These are phyloP conservation scores for Peronospora belbahrii DNA, from an alignment of 352 stramenopile species.

Conservation along the genomic window DNA sequence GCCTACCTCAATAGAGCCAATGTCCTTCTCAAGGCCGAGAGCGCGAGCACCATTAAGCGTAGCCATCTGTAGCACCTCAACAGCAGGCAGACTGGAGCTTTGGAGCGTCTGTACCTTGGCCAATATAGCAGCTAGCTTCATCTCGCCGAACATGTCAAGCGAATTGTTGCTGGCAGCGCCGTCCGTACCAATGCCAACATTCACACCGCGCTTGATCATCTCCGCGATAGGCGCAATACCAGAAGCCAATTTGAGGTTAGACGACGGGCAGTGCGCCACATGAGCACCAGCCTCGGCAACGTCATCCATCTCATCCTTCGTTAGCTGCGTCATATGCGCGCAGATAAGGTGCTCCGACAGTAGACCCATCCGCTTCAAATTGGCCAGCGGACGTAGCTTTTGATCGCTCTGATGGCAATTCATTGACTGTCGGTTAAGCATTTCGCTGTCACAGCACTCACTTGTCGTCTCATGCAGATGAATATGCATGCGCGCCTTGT, in stretches of 20 bases:
- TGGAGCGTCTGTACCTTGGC: constrained; percentile 70
- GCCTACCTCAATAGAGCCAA: constrained; percentile 80
- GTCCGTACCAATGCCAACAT: constrained; percentile 85
- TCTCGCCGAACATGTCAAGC: constrained; percentile 86
- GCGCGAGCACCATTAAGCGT: constrained; percentile 87
- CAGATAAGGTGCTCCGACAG: constrained; percentile 64
- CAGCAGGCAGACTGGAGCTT: constrained; percentile 50
- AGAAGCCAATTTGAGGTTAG: constrained; percentile 86
- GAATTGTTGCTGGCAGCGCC: constrained; percentile 84
- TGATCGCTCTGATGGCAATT: constrained; percentile 76
- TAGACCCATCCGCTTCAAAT: constrained; percentile 74
- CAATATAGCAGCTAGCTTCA: constrained; percentile 83
- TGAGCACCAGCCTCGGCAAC: constrained; percentile 41
- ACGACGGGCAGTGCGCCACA: constrained; percentile 86
- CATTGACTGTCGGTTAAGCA: constrained; percentile 55
- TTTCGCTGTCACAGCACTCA: constrained; percentile 75
- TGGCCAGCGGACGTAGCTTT: constrained; percentile 65
- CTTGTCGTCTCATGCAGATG: constrained; percentile 82
- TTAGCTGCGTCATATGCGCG: constrained; percentile 84
- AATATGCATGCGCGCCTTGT: constrained; percentile 69
- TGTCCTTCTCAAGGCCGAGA: constrained; percentile 65
- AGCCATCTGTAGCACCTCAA: constrained; percentile 72
- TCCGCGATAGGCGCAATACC: constrained; percentile 72
- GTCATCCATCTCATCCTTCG: constrained; percentile 67
- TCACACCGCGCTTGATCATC: constrained; percentile 72